Evolutionary conservation across 208 protist species (phyloP).

Genomic region (Lotmaria passim): DNA sequence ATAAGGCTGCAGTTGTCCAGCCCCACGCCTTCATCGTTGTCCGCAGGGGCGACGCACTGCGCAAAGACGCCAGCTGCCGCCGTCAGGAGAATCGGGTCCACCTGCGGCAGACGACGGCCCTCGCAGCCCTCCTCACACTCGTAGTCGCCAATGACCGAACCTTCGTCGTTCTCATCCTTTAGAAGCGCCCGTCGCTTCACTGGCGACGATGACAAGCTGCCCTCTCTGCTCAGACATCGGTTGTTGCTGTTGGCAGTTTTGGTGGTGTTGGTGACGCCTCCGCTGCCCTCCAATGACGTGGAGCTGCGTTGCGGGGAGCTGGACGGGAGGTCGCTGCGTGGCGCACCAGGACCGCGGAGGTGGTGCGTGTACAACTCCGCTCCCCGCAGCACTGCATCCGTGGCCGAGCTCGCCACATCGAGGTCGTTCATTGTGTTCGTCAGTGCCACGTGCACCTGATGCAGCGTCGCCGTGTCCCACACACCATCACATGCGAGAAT

Average conservation of each 20-base stretch:
- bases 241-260: not conserved
- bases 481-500: conserved; percentile 86
- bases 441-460: conserved; percentile 78
- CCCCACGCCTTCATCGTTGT: conserved; percentile 81
- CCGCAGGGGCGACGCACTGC: conserved; percentile 70
- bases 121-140: conserved; percentile 10
- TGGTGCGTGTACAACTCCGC: conserved; percentile 44
- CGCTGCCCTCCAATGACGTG: not conserved
- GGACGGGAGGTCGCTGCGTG: not conserved
- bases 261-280: not conserved
- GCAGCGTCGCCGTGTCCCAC: conserved; percentile 80
- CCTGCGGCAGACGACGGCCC: conserved; percentile 7
- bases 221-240: not conserved
- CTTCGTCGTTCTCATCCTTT: conserved; percentile 2
- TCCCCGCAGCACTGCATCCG: conserved; percentile 53
- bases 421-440: conserved; percentile 73
- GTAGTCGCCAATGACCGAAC: conserved; percentile 20
- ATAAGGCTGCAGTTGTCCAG: conserved; percentile 84
- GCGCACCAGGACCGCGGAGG: conserved; percentile 25
- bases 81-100: conserved; percentile 64
- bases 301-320: conserved; percentile 6
- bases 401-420: conserved; percentile 55
- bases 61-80: conserved; percentile 73
- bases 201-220: conserved; percentile 3
- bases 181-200: not conserved